A percentile compares a stretch with the other conserved stretches of the same genome.
These are phyloP conservation scores for Claviceps digitariae DNA, from an alignment of 2,329 filamentous ascomycete species.

Conservation along the genomic window DNA sequence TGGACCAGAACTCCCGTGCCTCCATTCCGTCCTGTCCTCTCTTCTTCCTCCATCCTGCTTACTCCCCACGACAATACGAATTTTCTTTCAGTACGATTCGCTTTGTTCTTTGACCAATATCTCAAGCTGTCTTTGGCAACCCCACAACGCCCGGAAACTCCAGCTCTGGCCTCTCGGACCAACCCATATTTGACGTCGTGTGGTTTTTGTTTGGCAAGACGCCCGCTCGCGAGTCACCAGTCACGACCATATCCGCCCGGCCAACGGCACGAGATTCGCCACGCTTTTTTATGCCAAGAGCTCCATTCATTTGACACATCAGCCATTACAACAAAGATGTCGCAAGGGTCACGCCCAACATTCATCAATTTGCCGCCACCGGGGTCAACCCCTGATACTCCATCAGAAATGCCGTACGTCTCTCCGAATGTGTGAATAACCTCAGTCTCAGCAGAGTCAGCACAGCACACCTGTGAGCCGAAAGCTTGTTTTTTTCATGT, in stretches of 20 bases:
- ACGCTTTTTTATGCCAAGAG: no score
- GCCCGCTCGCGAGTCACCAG: no score
- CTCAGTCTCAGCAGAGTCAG: neutral
- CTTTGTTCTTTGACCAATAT: neutral
- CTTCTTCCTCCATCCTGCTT: neutral
- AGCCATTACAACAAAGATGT: slow-evolving; percentile 16
- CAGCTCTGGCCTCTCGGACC: no score
- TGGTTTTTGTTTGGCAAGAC: no score
- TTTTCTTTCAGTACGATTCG: neutral
- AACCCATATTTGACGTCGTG: no score
- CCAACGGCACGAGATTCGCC: no score
- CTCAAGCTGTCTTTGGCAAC: neutral
- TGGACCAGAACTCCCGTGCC: neutral
- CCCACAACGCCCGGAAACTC: neutral
- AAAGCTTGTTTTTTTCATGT: no score
- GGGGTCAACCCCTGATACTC: slow-evolving; percentile 70
- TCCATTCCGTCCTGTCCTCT: neutral
- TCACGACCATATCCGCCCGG: no score
- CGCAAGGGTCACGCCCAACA: slow-evolving; percentile 41
- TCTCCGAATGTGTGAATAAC: neutral
- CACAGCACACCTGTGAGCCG: neutral
- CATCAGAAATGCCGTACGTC: slow-evolving; percentile 76
- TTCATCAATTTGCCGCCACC: slow-evolving; percentile 76
- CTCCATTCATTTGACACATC: neutral
- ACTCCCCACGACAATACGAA: neutral